Percentiles rank a stretch among this genome's conserved stretches.
phyloP scores from a whole-genome alignment of 2,329 filamentous ascomycete genomes.

The Incumbomyces delicatus region DNA sequence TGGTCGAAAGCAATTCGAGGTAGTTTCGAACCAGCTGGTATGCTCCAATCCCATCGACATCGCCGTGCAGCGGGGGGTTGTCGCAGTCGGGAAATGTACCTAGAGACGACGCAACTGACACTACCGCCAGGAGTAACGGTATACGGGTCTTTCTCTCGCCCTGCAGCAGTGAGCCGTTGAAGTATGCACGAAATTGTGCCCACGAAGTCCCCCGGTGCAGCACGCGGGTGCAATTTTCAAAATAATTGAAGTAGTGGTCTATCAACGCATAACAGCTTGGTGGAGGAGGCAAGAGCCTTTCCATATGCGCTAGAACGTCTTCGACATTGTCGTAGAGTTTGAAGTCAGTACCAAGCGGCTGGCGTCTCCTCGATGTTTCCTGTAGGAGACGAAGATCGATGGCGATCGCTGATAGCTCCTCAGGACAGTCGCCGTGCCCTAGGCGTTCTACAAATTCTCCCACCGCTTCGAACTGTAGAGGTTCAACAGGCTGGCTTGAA shows the following conservation, averaged over 20 bases:
- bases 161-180: constrained; percentile 10
- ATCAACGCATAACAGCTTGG: constrained; percentile 12
- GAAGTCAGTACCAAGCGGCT: constrained; percentile 9
- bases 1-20: constrained; percentile 9
- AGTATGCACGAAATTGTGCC: constrained; percentile 12
- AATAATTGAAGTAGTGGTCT: constrained; percentile 18
- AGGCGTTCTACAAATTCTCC: neutral
- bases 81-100: constrained; percentile 16
- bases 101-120: constrained; percentile 12
- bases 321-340: constrained; percentile 9
- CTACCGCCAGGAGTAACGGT: constrained; percentile 15
- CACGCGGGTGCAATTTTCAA: constrained; percentile 20
- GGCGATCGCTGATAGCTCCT: neutral
- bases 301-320: constrained; percentile 8
- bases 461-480: neutral
- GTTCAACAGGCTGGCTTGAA: neutral
- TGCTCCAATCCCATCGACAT: constrained; percentile 5
- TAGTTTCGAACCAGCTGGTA: constrained; percentile 8
- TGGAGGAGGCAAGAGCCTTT: neutral
- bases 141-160: constrained; percentile 14
- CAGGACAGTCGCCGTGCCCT: neutral
- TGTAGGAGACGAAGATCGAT: constrained; percentile 4
- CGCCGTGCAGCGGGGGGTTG: constrained; percentile 2
- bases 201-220: constrained; percentile 14
- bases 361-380: neutral